phyloP scores from a whole-genome alignment of 176 grass and related monocot species.

The Raddia distichophylla region DNA sequence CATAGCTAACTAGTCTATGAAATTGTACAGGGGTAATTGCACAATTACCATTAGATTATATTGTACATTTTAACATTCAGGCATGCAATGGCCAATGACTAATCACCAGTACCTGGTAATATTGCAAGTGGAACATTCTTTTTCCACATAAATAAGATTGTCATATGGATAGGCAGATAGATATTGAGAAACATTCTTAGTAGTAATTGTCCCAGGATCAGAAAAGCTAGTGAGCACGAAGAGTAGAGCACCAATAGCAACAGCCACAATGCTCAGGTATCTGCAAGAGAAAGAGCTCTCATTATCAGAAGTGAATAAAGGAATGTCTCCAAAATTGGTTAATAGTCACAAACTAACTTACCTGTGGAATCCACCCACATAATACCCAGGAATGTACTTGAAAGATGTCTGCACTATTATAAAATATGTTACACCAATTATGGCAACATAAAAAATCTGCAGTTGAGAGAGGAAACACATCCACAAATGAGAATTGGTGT shows the following conservation, averaged over 20 bases:
- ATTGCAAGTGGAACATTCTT: slow-evolving; percentile 97
- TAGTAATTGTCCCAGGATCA: slow-evolving; percentile 91
- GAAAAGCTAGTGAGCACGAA: slow-evolving; percentile 98
- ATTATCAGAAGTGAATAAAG: slow-evolving; percentile 23
- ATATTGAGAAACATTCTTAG: slow-evolving; percentile 84
- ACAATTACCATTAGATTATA: slow-evolving; percentile 26
- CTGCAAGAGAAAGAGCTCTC: slow-evolving; percentile 50
- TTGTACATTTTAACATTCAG: slow-evolving; percentile 20
- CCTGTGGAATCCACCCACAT: slow-evolving; percentile 88
- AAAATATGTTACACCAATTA: slow-evolving; percentile 84
- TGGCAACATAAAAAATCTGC: slow-evolving; percentile 86
- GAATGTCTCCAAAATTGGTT: slow-evolving; percentile 29
- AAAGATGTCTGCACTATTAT: slow-evolving; percentile 94
- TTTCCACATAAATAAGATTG: slow-evolving; percentile 77
- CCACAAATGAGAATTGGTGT: slow-evolving; percentile 14
- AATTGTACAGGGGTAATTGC: slow-evolving; percentile 5
- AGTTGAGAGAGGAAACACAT: slow-evolving; percentile 34
- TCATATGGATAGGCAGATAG: slow-evolving; percentile 89
- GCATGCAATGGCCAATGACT: slow-evolving; percentile 10
- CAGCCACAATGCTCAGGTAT: slow-evolving; percentile 64
- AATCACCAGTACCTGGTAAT: slow-evolving; percentile 67
- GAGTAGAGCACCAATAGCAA: slow-evolving; percentile 74
- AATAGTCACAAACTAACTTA: slow-evolving; percentile 69
- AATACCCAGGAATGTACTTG: slow-evolving; percentile 92
- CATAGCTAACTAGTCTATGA: slow-evolving; percentile 10